Evolutionary conservation across 106 monocot genomes (phyloP).

Genomic region (Triglochin maritima): DNA sequence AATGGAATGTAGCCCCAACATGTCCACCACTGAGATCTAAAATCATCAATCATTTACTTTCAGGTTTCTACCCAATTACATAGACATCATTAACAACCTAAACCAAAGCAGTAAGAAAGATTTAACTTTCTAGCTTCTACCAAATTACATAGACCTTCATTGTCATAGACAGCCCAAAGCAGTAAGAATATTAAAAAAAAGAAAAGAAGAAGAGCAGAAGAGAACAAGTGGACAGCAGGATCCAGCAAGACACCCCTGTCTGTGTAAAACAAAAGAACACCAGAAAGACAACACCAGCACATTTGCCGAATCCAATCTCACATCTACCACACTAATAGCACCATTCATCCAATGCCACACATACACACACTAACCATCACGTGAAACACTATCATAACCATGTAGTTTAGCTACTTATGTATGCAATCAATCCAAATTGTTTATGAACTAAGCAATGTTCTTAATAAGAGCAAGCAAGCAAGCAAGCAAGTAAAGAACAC

Average conservation of each 20-base stretch:
- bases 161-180: not conserved
- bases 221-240: conserved; percentile 31
- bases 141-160: not conserved
- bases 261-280: not conserved
- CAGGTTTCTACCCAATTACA: not conserved
- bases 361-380: not conserved
- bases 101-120: not conserved
- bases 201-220: conserved; percentile 7
- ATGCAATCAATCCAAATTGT: not conserved
- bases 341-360: not conserved
- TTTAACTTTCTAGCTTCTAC: not conserved
- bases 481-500: conserved; percentile 5
- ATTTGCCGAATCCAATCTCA: not conserved
- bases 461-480: not conserved
- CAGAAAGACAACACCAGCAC: not conserved
- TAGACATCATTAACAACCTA: not conserved
- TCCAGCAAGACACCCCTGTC: conserved; percentile 25
- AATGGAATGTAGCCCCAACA: too few relatives aligned
- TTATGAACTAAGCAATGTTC: not conserved
- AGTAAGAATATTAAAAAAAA: not conserved
- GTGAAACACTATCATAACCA: not conserved
- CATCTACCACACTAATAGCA: not conserved
- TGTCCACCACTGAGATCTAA: not conserved
- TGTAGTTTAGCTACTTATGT: not conserved
- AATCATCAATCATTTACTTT: too few relatives aligned